Percentiles rank a stretch among this genome's conserved stretches.
Evolutionary conservation across 2,329 filamentous ascomycete genomes (phyloP).

Genomic region (Arthrobotrys pseudoclavata): DNA sequence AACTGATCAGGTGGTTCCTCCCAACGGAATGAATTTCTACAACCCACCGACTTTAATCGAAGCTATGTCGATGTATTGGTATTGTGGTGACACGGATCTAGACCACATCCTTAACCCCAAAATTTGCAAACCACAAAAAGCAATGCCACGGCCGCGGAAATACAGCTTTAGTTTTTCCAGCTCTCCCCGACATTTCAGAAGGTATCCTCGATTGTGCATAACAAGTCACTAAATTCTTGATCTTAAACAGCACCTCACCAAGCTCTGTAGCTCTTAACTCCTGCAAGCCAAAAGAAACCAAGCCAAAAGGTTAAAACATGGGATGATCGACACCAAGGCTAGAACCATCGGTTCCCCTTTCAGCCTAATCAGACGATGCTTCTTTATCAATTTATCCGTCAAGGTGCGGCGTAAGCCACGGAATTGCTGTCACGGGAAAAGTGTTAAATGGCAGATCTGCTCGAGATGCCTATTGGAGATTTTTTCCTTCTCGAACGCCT

Average conservation of each 20-base stretch:
- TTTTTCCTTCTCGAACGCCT: neutral
- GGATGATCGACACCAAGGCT: slow-evolving; percentile 6
- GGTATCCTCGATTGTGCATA: neutral
- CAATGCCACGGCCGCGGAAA: slow-evolving; percentile 18
- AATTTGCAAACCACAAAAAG: slow-evolving; percentile 3
- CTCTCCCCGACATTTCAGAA: neutral
- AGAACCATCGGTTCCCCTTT: slow-evolving; percentile 5
- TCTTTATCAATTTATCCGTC: slow-evolving; percentile 42
- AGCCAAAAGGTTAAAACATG: slow-evolving; percentile 18
- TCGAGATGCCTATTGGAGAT: slow-evolving; percentile 16
- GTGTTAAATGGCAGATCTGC: neutral
- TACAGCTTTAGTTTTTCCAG: neutral
- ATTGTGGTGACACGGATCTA: neutral
- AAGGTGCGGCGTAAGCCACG: slow-evolving; percentile 17
- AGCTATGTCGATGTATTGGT: neutral
- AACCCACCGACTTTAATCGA: neutral
- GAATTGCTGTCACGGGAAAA: neutral
- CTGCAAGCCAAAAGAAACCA: slow-evolving; percentile 2
- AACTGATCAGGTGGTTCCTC: neutral
- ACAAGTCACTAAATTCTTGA: slow-evolving; percentile 8
- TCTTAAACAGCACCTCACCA: neutral
- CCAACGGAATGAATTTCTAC: neutral
- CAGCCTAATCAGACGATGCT: slow-evolving; percentile 10
- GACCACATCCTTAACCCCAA: neutral
- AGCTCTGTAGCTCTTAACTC: neutral